A percentile compares a stretch with the other conserved stretches of the same genome.
phyloP scores from a whole-genome alignment of 148 eudicot genomes.

The Diospyros kaki region DNA sequence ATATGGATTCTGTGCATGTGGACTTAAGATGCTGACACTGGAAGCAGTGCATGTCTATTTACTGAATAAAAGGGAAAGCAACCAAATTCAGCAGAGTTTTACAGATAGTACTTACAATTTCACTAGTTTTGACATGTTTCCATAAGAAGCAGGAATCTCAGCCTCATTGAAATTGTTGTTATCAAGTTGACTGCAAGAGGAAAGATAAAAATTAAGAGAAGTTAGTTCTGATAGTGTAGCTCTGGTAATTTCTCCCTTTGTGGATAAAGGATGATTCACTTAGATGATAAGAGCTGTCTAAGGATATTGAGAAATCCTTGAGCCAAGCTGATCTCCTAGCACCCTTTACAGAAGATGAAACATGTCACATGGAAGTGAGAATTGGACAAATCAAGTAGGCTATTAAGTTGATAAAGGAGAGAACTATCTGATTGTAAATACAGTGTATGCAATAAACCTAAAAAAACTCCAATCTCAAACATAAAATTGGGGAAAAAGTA shows the following conservation, averaged over 20 bases:
- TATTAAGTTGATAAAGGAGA: background rate
- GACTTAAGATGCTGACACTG: background rate
- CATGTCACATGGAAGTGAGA: background rate
- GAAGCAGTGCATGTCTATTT: background rate
- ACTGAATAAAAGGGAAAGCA: background rate
- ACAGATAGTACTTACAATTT: conserved; percentile 42
- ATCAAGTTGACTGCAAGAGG: conserved; percentile 56
- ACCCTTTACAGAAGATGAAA: conserved; percentile 5
- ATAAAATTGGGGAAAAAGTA: background rate
- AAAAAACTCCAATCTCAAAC: conserved; percentile 1
- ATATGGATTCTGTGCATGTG: background rate
- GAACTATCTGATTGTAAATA: background rate
- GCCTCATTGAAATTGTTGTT: conserved; percentile 45
- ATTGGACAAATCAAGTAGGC: background rate
- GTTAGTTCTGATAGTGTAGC: background rate
- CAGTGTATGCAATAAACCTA: background rate
- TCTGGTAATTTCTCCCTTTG: background rate
- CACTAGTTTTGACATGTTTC: conserved; percentile 27
- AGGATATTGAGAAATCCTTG: background rate
- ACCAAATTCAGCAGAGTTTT: background rate
- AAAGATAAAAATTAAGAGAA: background rate
- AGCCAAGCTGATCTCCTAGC: background rate
- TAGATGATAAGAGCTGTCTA: background rate
- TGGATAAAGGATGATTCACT: background rate
- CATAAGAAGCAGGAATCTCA: conserved; percentile 48